Percentiles rank a stretch among this genome's conserved stretches.
Evolutionary conservation across 345 rosid genomes (phyloP).

Genomic region (Dipteronia dyeriana): DNA sequence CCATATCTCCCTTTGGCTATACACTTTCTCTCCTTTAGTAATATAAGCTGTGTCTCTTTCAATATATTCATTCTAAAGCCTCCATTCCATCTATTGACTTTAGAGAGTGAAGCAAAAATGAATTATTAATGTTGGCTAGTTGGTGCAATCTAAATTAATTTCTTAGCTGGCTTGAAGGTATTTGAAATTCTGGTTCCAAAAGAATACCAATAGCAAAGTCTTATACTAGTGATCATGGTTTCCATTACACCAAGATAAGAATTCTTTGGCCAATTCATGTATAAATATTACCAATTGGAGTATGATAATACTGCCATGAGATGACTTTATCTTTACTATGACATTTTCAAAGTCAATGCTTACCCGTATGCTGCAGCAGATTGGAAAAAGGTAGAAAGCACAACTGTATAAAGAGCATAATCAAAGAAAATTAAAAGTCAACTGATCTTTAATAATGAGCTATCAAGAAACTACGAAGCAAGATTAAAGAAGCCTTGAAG

Average conservation of each 20-base stretch:
- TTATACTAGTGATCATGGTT: background rate
- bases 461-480: too few species aligned
- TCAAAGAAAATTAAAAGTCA: too few species aligned
- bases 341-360: too few species aligned
- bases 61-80: background rate
- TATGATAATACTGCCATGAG: background rate
- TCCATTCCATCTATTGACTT: background rate
- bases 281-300: background rate
- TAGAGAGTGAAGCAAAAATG: background rate
- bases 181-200: background rate
- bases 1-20: conserved; percentile 11
- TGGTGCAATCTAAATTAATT: background rate
- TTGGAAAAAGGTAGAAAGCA: too few species aligned
- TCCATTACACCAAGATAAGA: too few species aligned
- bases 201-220: conserved; percentile 2
- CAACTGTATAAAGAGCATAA: too few species aligned
- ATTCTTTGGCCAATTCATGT: too few species aligned
- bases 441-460: too few species aligned
- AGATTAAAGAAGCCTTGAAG: too few species aligned
- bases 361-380: background rate
- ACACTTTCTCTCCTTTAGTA: background rate
- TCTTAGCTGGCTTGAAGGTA: background rate
- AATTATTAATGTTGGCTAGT: background rate
- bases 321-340: background rate
- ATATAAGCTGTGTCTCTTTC: too few species aligned